phyloP scores from a whole-genome alignment of 352 stramenopile species.

The Phytophthora foliorum region DNA sequence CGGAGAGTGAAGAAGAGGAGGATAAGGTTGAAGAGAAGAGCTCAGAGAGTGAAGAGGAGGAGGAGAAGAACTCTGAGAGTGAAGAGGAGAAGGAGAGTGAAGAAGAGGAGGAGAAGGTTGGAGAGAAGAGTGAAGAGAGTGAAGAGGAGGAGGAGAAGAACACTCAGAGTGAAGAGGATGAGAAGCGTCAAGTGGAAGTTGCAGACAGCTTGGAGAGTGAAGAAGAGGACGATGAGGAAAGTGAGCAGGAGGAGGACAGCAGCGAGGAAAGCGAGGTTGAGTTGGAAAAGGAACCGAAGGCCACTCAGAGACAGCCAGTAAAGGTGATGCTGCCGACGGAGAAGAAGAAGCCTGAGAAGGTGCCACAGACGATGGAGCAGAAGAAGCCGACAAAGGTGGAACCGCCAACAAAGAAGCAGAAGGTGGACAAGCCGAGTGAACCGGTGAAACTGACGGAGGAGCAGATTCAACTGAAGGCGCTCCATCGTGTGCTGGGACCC shows the following conservation, averaged over 20 bases:
- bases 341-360: background rate
- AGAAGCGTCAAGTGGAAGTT: background rate
- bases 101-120: slow-evolving; percentile 5
- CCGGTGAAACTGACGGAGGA: slow-evolving; percentile 9
- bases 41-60: slow-evolving; percentile 8
- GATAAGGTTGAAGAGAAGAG: background rate
- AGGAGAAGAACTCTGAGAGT: slow-evolving; percentile 7
- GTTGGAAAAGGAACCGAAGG: background rate
- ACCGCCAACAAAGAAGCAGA: background rate
- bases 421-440: slow-evolving; percentile 2
- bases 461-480: slow-evolving; percentile 10
- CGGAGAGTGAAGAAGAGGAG: slow-evolving; percentile 11
- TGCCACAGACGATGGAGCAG: background rate
- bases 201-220: background rate
- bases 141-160: slow-evolving; percentile 2
- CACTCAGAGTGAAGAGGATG: slow-evolving; percentile 2
- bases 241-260: background rate
- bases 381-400: background rate
- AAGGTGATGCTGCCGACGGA: background rate
- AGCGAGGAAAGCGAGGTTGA: background rate
- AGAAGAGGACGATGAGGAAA: slow-evolving; percentile 6
- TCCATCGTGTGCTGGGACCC: slow-evolving; percentile 59
- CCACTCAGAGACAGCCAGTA: background rate
- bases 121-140: slow-evolving; percentile 8
- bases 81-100: slow-evolving; percentile 7